Evolutionary conservation across 164 flowering plant species (phyloP), one percentile per base, ranked within the genome.

Genomic region (Annona cherimola): DNA sequence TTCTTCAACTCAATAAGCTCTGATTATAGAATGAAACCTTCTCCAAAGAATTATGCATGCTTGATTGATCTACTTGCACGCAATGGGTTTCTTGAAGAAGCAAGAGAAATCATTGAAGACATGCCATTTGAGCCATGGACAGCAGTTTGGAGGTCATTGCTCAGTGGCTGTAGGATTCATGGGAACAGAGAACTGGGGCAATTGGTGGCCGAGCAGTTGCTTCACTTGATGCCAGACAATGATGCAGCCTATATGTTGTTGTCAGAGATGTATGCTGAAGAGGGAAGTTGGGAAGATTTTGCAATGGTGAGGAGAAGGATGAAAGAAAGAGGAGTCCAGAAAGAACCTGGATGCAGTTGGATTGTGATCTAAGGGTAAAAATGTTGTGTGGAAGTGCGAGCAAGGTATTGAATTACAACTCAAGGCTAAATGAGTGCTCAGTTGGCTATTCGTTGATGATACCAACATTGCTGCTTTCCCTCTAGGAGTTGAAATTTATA

Each of bases 51-150:
- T 63, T 88, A 74, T 63, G 87, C 87, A 61, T 81, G 89, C 76
- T 61, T 88, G 12, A 83, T 86, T 60, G 91, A 88, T 79, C 73
- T 88, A 82, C 73, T 82, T 68, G 80, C 89, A 59, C 74, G 92
- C 67, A 73, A 75, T 74, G 92, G 92, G 44, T 74, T 72, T 68
- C 83, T 86, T 59, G 74, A 74, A 45, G 85, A 85, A 57, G 89
- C 92, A 44, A 77, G 78, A 75, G 40, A 44, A 16, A 61, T 84
- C 43, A 81, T 88, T 45, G 79, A 80, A 67, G 70, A 18, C 5
- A 86, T 88, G 89, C 89, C 92, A 0, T 82, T 75, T 75, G 76
- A 73, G n/a, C 84, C 88, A 9, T 83, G 87, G 88, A 84, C 87
- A 5, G 87, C 84, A 8, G 76, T 88, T 64, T 77, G 66, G 82